Conservation (phyloP, 2,329 filamentous ascomycete species). For the Diaporthe ampelina region DNA sequence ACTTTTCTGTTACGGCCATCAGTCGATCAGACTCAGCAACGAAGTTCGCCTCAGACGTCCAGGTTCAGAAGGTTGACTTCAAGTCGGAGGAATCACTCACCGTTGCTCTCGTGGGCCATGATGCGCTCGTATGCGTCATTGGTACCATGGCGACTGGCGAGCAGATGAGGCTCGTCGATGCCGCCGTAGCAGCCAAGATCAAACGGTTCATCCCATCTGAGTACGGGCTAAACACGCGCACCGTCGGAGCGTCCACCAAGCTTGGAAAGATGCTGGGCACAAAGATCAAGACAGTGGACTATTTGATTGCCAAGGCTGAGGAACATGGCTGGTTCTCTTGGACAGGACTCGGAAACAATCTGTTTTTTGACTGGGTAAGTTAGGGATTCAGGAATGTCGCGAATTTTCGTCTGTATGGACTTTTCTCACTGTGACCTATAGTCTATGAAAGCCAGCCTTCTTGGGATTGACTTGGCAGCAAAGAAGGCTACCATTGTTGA, state of each 20-base stretch:
- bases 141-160: conserved; percentile 56
- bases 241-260: conserved; percentile 34
- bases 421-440: conserved; percentile 51
- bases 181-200: conserved; percentile 67
- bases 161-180: conserved; percentile 66
- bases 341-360: conserved; percentile 70
- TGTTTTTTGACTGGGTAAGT: conserved; percentile 72
- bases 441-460: conserved; percentile 58
- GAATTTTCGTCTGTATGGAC: background rate
- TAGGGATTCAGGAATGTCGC: conserved; percentile 27
- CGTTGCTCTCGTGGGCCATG: conserved; percentile 63
- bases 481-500: conserved; percentile 69
- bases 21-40: conserved; percentile 60
- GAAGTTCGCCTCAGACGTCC: conserved; percentile 52
- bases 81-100: conserved; percentile 57
- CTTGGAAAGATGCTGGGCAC: conserved; percentile 43
- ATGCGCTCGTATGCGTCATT: conserved; percentile 67
- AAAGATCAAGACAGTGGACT: conserved; percentile 57
- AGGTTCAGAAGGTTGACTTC: conserved; percentile 62
- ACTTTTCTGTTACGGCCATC: conserved; percentile 65
- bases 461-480: conserved; percentile 63
- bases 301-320: conserved; percentile 64
- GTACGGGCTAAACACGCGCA: conserved; percentile 56
- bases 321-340: conserved; percentile 65
- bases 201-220: conserved; percentile 71